These are phyloP conservation scores for Lachnellula suecica DNA, from an alignment of 2,329 filamentous ascomycete genomes.

Conservation along the genomic window DNA sequence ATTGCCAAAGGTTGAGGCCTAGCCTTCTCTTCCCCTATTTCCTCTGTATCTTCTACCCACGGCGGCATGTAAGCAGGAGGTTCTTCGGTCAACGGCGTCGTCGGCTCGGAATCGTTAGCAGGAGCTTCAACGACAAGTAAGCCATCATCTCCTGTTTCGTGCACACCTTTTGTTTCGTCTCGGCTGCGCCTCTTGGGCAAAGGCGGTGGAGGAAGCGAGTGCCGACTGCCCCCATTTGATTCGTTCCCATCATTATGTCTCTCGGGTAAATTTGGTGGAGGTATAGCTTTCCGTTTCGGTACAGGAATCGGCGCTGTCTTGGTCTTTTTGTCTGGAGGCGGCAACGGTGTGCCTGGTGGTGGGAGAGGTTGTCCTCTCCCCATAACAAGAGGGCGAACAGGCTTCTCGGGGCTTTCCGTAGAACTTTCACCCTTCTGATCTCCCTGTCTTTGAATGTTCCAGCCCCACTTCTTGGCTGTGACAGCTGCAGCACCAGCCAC, in stretches of 20 bases:
- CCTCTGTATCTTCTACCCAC: slow-evolving; percentile 36
- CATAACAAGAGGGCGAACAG: slow-evolving; percentile 61
- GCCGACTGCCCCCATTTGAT: slow-evolving; percentile 22
- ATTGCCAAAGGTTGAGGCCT: slow-evolving; percentile 2
- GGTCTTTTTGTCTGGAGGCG: slow-evolving; percentile 61
- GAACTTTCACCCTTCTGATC: slow-evolving; percentile 32
- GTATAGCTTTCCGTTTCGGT: slow-evolving; percentile 64
- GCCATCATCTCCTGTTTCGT: slow-evolving; percentile 44
- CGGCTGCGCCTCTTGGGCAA: slow-evolving; percentile 40
- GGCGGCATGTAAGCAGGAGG: slow-evolving; percentile 30
- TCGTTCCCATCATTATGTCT: slow-evolving; percentile 28
- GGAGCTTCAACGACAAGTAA: slow-evolving; percentile 67
- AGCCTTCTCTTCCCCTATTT: slow-evolving; percentile 19
- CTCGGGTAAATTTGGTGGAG: slow-evolving; percentile 32
- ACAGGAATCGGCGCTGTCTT: slow-evolving; percentile 57
- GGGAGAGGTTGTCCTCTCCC: slow-evolving; percentile 80
- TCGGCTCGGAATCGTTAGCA: slow-evolving; percentile 59
- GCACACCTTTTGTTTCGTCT: slow-evolving; percentile 36
- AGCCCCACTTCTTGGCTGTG: slow-evolving; percentile 58
- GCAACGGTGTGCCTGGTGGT: slow-evolving; percentile 76
- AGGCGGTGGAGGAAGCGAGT: slow-evolving; percentile 42
- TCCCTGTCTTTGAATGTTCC: slow-evolving; percentile 50
- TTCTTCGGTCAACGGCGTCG: slow-evolving; percentile 46
- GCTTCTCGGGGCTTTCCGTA: slow-evolving; percentile 37
- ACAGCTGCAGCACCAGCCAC: slow-evolving; percentile 52